These are phyloP conservation scores for Eucalyptus dawsonii DNA, from an alignment of 345 rosid genomes.

Conservation along the genomic window DNA sequence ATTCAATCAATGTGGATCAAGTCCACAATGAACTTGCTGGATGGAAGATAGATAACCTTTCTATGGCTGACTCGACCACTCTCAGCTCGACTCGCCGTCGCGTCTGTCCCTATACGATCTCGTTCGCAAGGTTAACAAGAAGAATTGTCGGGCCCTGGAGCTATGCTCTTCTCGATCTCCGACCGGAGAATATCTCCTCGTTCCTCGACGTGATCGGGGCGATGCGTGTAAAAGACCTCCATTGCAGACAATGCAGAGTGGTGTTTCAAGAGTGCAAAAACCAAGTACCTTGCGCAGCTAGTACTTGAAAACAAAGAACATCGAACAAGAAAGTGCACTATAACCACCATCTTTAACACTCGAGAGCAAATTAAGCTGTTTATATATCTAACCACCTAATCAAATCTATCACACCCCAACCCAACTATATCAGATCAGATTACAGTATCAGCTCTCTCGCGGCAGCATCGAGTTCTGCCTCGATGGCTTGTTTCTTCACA, in stretches of 20 bases:
- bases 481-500: not conserved
- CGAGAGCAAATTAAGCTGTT: not conserved
- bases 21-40: not conserved
- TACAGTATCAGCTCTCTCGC: not conserved
- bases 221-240: not conserved
- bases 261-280: not conserved
- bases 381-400: not conserved
- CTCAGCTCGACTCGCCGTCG: fast-evolving
- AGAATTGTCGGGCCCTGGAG: not conserved
- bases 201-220: not conserved
- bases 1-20: not conserved
- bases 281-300: not conserved
- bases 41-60: not conserved
- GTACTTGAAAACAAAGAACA: not conserved
- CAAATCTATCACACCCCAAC: not conserved
- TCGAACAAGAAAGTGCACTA: not conserved
- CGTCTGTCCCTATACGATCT: not conserved
- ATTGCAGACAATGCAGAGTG: not conserved
- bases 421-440: not conserved
- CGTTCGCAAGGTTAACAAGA: not conserved
- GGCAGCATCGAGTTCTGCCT: not conserved
- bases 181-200: not conserved
- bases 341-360: not conserved
- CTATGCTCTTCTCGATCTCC: not conserved
- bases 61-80: not conserved